Conservation (phyloP, 768 basidiomycete species). For the Mrakia blollopis region DNA sequence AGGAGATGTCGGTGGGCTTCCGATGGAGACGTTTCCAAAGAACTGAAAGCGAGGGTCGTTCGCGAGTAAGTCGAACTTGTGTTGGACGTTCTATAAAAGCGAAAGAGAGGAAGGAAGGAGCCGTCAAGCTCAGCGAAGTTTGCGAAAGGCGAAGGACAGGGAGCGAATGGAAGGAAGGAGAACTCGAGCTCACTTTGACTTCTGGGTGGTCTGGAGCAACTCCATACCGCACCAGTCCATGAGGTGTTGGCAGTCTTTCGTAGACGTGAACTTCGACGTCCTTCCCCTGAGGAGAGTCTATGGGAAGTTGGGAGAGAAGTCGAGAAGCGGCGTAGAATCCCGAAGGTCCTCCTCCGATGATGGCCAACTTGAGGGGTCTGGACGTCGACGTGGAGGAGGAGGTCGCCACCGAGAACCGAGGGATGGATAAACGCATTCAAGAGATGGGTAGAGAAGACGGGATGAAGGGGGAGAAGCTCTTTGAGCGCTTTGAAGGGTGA, state of each 20-base stretch:
- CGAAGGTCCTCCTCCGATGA: slow-evolving; percentile 93
- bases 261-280: slow-evolving; percentile 71
- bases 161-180: background rate
- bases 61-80: slow-evolving; percentile 84
- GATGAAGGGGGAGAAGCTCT: background rate
- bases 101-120: slow-evolving; percentile 30
- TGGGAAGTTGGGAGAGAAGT: slow-evolving; percentile 61
- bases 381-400: slow-evolving; percentile 13
- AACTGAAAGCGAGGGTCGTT: slow-evolving; percentile 75
- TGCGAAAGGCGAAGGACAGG: background rate
- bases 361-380: slow-evolving; percentile 64
- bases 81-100: slow-evolving; percentile 78
- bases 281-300: slow-evolving; percentile 44
- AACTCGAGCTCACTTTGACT: slow-evolving; percentile 64
- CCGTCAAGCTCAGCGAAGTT: background rate
- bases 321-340: slow-evolving; percentile 90
- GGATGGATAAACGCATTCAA: background rate
- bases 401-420: background rate
- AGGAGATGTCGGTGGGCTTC: slow-evolving; percentile 2
- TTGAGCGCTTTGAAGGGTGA: background rate
- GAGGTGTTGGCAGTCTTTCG: slow-evolving; percentile 88
- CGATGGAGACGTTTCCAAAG: slow-evolving; percentile 73
- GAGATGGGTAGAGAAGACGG: background rate
- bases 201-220: slow-evolving; percentile 98
- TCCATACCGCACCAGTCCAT: slow-evolving; percentile 90